Conservation (phyloP, 1,284 basidiomycete species). For the Sanghuangporus weigelae region DNA sequence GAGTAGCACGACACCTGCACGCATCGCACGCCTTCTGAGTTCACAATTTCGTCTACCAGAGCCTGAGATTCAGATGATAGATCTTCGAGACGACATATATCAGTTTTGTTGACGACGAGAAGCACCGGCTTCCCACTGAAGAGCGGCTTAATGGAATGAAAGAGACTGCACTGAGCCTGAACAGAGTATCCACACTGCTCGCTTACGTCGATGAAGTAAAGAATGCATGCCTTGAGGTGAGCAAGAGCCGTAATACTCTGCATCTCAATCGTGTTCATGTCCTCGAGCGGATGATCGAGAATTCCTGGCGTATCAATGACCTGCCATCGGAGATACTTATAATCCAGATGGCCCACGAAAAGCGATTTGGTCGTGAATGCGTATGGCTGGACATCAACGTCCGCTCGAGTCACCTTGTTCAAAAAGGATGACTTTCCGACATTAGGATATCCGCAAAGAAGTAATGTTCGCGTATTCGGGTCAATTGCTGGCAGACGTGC, state of each 20-base stretch:
- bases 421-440: conserved; percentile 97
- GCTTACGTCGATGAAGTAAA: conserved; percentile 97
- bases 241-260: conserved; percentile 96
- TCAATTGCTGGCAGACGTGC: conserved; percentile 94
- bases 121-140: conserved; percentile 89
- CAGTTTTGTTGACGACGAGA: conserved; percentile 95
- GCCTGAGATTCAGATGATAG: conserved; percentile 68
- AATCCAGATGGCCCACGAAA: conserved; percentile 95
- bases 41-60: conserved; percentile 83
- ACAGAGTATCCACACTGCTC: conserved; percentile 96
- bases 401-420: conserved; percentile 96
- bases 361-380: conserved; percentile 97
- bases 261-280: conserved; percentile 99
- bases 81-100: conserved; percentile 82
- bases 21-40: conserved; percentile 61
- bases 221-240: conserved; percentile 84
- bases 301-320: conserved; percentile 95
- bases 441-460: conserved; percentile 96
- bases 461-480: conserved; percentile 92
- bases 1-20: conserved; percentile 89
- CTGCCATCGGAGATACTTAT: conserved; percentile 97
- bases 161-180: conserved; percentile 94
- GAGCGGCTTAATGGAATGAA: conserved; percentile 96
- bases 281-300: conserved; percentile 90
- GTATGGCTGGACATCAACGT: conserved; percentile 97